Conservation (phyloP, 2,329 filamentous ascomycete genomes). For the Alternaria dauci region DNA sequence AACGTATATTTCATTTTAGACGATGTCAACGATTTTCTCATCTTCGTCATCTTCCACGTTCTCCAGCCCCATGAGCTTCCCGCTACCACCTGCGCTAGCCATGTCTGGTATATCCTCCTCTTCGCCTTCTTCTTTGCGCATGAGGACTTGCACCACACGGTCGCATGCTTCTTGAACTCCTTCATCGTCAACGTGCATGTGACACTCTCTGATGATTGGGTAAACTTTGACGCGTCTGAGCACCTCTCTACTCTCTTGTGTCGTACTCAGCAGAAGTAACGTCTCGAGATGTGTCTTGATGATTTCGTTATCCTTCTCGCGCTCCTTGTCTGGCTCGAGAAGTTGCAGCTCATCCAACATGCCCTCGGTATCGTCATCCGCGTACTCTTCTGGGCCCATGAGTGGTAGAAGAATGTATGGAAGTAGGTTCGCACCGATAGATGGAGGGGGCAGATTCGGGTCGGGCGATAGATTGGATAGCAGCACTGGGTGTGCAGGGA, state of each 20-base stretch:
- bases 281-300: constrained; percentile 91
- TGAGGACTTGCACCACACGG: constrained; percentile 85
- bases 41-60: constrained; percentile 47
- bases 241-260: constrained; percentile 74
- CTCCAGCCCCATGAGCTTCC: constrained; percentile 41
- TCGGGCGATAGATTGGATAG: constrained; percentile 57
- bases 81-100: constrained; percentile 28
- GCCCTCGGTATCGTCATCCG: constrained; percentile 81
- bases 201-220: constrained; percentile 85
- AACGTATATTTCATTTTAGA: constrained; percentile 9
- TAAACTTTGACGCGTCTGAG: constrained; percentile 84
- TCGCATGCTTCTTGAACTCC: constrained; percentile 85
- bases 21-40: constrained; percentile 50
- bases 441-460: constrained; percentile 52
- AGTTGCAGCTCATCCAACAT: constrained; percentile 94
- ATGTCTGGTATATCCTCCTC: constrained; percentile 54
- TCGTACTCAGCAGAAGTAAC: constrained; percentile 81
- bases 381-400: constrained; percentile 86
- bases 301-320: constrained; percentile 79
- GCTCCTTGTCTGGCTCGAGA: constrained; percentile 85
- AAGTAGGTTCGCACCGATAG: constrained; percentile 78
- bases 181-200: constrained; percentile 79
- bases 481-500: constrained; percentile 74
- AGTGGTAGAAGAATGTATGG: constrained; percentile 90
- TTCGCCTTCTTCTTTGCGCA: constrained; percentile 76